Conservation (phyloP, 352 stramenopile species). For the Pythium brachiatum region DNA sequence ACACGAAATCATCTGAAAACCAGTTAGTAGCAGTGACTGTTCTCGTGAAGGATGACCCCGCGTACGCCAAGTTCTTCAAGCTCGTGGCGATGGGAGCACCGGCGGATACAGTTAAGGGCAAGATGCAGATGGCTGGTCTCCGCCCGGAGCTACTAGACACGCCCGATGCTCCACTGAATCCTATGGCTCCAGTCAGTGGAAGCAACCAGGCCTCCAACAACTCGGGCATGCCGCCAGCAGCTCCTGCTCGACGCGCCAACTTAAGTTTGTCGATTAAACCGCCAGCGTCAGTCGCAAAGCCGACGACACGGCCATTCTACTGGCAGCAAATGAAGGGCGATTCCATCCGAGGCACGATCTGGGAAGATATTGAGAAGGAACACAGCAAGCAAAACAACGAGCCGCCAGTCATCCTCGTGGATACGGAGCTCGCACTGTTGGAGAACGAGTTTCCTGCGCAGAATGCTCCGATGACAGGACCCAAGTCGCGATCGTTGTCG, state of each 20-base stretch:
- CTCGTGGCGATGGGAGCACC: constrained; percentile 59
- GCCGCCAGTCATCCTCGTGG: constrained; percentile 39
- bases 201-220: constrained; percentile 21
- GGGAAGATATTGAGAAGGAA: constrained; percentile 71
- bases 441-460: constrained; percentile 67
- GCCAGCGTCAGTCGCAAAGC: constrained; percentile 31
- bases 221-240: background rate
- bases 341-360: constrained; percentile 68
- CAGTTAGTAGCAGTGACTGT: constrained; percentile 15
- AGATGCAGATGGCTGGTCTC: constrained; percentile 65
- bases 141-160: constrained; percentile 57
- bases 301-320: constrained; percentile 67
- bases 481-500: constrained; percentile 38
- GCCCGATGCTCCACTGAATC: constrained; percentile 41
- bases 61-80: constrained; percentile 77
- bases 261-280: constrained; percentile 65
- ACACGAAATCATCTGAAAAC: background rate
- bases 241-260: constrained; percentile 40
- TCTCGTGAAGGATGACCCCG: constrained; percentile 61
- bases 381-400: constrained; percentile 54
- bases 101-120: constrained; percentile 56
- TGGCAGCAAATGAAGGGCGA: constrained; percentile 71
- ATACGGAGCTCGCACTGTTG: constrained; percentile 46
- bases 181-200: constrained; percentile 26
- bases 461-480: constrained; percentile 43